Evolutionary conservation across 2,329 filamentous ascomycete species (phyloP), one percentile per base, ranked within the genome.

Genomic region (Alternaria viburni): DNA sequence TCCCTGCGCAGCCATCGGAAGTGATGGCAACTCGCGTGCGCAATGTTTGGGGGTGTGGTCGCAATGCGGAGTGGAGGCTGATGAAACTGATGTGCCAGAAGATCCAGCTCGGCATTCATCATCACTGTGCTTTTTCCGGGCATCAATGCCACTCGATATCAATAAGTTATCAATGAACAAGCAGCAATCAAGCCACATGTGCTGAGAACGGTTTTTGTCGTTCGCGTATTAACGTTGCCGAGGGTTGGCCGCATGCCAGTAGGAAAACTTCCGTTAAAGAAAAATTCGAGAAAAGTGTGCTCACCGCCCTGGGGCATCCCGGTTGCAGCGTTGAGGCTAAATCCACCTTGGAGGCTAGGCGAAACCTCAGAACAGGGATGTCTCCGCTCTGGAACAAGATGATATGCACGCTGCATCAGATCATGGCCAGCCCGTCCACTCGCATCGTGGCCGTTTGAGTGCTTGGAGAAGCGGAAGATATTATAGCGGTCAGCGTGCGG

Each of bases 361-460:
- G 70, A 74, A 73, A 64, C 62, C 55, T 56, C 26, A 55, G 49
- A 28, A 56, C 74, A 72, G 68, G 74, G 69, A 68, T 68, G 54
- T 67, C 67, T 72, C 72, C 63, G 64, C 54, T 55, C 65, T 70
- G 69, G 69, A 67, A 62, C 70, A 57, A 63, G 62, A 73, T 71
- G 70, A 69, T 70, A 77, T 79, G 75, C 75, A 75, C 71, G 65
- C 70, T 70, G 71, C 71, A 69, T 73, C 74, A 74, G 70, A 77
- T 75, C 70, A 75, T 72, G 69, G 67, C 55, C 57, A 46, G 49
- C 45, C 61, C 66, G 60, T 61, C 68, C 66, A 64, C 52, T 64
- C 63, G 65, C 64, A 61, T 64, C 55, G 59, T 60, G 61, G 61
- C 63, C 55, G 64, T 70, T 71, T 69, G 67, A 66, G 64, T 66